Evolutionary conservation across 2,329 filamentous ascomycete species (phyloP), one percentile per base, ranked within the genome.

Genomic region (Davidsoniella eucalypti): DNA sequence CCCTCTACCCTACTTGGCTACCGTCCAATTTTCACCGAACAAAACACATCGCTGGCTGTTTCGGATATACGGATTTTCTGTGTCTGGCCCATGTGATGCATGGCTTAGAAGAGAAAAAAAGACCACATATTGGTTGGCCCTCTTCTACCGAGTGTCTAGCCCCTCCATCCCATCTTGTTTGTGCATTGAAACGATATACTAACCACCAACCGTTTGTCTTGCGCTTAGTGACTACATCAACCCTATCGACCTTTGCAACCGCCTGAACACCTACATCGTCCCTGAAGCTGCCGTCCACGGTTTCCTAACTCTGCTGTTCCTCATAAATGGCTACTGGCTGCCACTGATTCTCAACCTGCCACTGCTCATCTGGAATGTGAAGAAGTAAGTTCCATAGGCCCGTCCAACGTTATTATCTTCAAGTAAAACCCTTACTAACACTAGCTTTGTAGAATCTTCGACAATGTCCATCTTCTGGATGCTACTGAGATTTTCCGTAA

Each of bases 401-500:
- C 10, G 9, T 12, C 23, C 3, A 4, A 12, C 10, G 10, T n/a
- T 3, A 18, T 12, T 2, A 16, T 16, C 10, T 10, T 9, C 12
- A n/a, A 3, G 23, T 42, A 43, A 14, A 18, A 12, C 10, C 3
- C 7, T 40, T 38, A 51, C 58, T 64, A 51, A 64, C 55, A 40
- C 10, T 39, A 5, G 21, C 21, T 26, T 36, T 14, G 14, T 5
- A 96, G 92, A 71, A 95, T 98, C 60, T 76, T 93, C 59, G 90
- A 96, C 61, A 96, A 98, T 71, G 86, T 92, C 60, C 92, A 98
- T 67, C 77, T 98, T 46, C 73, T 98, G 56, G 92, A 98, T 66
- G 92, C 92, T 50, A 98, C 92, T 51, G 92, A 98, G 71, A 98
- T 98, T 62, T 98, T 98, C 79, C 80, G 92, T 67, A 98, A 98